Evolutionary conservation across 768 basidiomycete genomes (phyloP).

Genomic region (Phylloporus sp.): DNA sequence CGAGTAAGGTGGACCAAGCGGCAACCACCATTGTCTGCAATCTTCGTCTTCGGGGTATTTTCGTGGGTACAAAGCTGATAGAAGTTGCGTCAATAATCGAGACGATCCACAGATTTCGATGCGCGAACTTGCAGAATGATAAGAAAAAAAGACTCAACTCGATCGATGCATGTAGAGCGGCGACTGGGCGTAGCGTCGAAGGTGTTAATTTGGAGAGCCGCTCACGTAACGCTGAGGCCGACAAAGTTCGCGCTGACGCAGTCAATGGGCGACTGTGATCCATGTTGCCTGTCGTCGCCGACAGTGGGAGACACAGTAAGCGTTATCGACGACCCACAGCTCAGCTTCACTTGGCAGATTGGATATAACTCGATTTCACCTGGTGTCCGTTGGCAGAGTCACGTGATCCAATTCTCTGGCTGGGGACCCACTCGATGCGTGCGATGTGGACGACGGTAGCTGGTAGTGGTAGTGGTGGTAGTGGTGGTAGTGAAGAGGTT

Average conservation of each 20-base stretch:
- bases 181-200: conserved; percentile 60
- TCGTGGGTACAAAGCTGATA: conserved; percentile 76
- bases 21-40: conserved; percentile 90
- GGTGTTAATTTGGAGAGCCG: conserved; percentile 56
- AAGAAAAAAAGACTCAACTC: conserved; percentile 45
- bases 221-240: conserved; percentile 59
- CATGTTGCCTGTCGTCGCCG: conserved; percentile 22
- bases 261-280: conserved; percentile 31
- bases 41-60: conserved; percentile 80
- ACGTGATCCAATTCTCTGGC: conserved; percentile 6
- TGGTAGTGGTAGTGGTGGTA: no score
- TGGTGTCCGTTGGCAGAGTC: neutral
- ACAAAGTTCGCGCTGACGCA: conserved; percentile 48
- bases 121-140: neutral
- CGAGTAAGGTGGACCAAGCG: conserved; percentile 79
- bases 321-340: neutral
- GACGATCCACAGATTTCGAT: neutral
- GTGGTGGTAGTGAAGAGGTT: no score
- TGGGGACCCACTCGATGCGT: no score
- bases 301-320: neutral
- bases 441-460: no score
- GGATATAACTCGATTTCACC: neutral
- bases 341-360: neutral
- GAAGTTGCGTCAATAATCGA: conserved; percentile 1
- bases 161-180: conserved; percentile 67